Evolutionary conservation across 768 basidiomycete genomes (phyloP).

Genomic region (Collybia sordida): DNA sequence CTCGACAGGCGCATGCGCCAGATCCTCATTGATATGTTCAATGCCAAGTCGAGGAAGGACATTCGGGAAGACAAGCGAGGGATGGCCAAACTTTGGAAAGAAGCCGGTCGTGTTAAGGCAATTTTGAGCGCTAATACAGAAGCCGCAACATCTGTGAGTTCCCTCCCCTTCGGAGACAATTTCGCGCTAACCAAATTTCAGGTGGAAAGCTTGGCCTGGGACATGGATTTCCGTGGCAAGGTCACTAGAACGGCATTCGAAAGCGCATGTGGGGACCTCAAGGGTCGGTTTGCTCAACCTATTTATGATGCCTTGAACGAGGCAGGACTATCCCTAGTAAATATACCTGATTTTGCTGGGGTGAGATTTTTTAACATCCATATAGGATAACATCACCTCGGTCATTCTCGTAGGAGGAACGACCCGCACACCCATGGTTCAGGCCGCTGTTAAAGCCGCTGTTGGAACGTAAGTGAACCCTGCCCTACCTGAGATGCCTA

Average conservation of each 20-base stretch:
- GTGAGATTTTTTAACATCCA: conserved; percentile 4
- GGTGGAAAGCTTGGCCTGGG: conserved; percentile 88
- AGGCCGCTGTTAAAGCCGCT: conserved; percentile 70
- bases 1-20: conserved; percentile 83
- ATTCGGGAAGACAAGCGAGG: conserved; percentile 75
- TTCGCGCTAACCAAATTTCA: conserved; percentile 24
- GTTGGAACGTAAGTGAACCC: conserved; percentile 71
- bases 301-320: conserved; percentile 69
- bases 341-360: conserved; percentile 13
- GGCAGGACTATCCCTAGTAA: conserved; percentile 67
- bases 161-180: neutral
- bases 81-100: conserved; percentile 94
- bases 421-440: conserved; percentile 90
- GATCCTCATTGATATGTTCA: conserved; percentile 74
- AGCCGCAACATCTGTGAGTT: conserved; percentile 63
- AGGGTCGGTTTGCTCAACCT: conserved; percentile 62
- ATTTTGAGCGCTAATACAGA: conserved; percentile 93
- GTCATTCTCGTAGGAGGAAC: conserved; percentile 93
- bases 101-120: conserved; percentile 86
- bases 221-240: conserved; percentile 86
- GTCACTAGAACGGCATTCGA: conserved; percentile 83
- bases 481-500: neutral
- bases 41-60: conserved; percentile 65
- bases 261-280: conserved; percentile 64
- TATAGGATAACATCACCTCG: conserved; percentile 76